Conservation (phyloP, 805 yeast species). For the Candida verbasci region DNA sequence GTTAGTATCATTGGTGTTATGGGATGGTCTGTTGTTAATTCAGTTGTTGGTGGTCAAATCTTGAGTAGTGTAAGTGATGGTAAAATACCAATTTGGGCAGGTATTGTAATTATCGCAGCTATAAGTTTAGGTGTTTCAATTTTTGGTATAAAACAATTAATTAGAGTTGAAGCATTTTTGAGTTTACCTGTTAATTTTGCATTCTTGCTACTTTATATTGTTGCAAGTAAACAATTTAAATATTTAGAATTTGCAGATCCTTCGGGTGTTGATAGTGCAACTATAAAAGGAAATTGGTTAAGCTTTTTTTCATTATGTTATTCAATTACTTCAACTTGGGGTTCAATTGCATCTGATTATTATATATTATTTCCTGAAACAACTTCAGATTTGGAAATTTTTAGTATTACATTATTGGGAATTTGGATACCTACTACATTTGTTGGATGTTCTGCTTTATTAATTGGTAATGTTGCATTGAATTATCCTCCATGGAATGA, state of each 20-base stretch:
- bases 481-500: slow-evolving; percentile 52
- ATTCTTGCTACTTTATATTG: slow-evolving; percentile 63
- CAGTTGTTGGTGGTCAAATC: slow-evolving; percentile 86
- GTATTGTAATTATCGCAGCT: slow-evolving; percentile 66
- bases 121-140: slow-evolving; percentile 64
- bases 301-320: slow-evolving; percentile 70
- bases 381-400: slow-evolving; percentile 52
- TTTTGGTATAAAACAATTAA: slow-evolving; percentile 71
- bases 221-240: slow-evolving; percentile 46
- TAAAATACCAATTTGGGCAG: slow-evolving; percentile 65
- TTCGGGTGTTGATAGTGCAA: slow-evolving; percentile 24
- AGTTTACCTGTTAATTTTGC: slow-evolving; percentile 67
- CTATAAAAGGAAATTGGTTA: slow-evolving; percentile 63
- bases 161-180: slow-evolving; percentile 62
- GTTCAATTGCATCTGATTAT: slow-evolving; percentile 81
- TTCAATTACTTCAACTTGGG: slow-evolving; percentile 86
- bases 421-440: slow-evolving; percentile 68
- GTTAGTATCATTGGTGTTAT: slow-evolving; percentile 70
- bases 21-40: slow-evolving; percentile 95
- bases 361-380: slow-evolving; percentile 76
- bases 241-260: slow-evolving; percentile 22
- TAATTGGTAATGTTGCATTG: slow-evolving; percentile 65
- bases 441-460: slow-evolving; percentile 69
- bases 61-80: slow-evolving; percentile 61
- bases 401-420: slow-evolving; percentile 59